These are phyloP conservation scores for Fagopyrum homotropicum DNA, from an alignment of 148 eudicot genomes.

Conservation along the genomic window DNA sequence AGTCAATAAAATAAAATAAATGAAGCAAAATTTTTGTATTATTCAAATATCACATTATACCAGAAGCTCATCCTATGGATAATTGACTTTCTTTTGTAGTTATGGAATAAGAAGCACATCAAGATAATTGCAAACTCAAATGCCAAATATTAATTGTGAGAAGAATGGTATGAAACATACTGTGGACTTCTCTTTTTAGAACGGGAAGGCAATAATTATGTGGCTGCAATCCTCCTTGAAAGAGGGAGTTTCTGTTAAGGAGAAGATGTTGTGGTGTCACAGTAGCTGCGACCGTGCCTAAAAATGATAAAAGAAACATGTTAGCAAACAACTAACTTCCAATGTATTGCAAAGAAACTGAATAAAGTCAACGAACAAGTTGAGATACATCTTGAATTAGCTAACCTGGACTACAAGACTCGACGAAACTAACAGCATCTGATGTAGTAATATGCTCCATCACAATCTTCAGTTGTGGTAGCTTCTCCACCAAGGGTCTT, in stretches of 20 bases:
- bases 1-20: background rate
- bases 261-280: constrained; percentile 97
- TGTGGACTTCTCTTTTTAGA: constrained; percentile 80
- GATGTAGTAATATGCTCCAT: constrained; percentile 97
- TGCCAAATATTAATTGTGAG: background rate
- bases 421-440: constrained; percentile 80
- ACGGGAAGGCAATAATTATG: constrained; percentile 95
- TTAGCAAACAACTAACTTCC: background rate
- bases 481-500: constrained; percentile 59
- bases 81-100: background rate
- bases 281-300: constrained; percentile 83
- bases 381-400: background rate
- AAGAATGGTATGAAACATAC: constrained; percentile 30
- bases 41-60: background rate
- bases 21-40: background rate
- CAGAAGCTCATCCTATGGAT: background rate
- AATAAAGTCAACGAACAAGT: background rate
- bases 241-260: constrained; percentile 81
- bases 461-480: constrained; percentile 81
- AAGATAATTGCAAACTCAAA: background rate
- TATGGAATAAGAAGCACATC: background rate
- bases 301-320: constrained; percentile 9
- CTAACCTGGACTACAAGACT: constrained; percentile 67
- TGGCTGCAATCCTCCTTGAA: constrained; percentile 92
- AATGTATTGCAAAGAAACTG: background rate